phyloP scores from a whole-genome alignment of 1,139 yeast genomes.

The Geotrichum histeridarum region DNA sequence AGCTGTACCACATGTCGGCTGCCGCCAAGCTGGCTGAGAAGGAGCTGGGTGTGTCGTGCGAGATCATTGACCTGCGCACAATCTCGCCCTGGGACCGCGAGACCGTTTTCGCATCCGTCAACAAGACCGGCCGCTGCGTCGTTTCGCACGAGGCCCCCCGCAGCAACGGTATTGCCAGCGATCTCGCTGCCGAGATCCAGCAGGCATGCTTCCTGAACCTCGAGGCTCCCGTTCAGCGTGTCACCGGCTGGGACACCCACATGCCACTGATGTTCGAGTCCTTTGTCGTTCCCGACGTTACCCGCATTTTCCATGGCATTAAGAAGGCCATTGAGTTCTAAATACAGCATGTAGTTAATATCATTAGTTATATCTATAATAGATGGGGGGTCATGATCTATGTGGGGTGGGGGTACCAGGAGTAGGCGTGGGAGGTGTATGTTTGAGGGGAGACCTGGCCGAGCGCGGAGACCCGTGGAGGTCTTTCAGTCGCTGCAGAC shows the following conservation, averaged over 20 bases:
- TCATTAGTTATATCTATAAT: too few species aligned
- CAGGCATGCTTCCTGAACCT: slow-evolving; percentile 33
- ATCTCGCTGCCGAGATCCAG: slow-evolving; percentile 37
- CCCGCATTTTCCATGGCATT: slow-evolving; percentile 35
- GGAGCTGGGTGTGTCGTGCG: slow-evolving; percentile 34
- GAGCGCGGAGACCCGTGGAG: neutral
- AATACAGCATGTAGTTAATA: neutral
- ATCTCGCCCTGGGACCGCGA: slow-evolving; percentile 38
- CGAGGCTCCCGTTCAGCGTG: slow-evolving; percentile 37
- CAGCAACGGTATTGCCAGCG: slow-evolving; percentile 36
- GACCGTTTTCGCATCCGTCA: slow-evolving; percentile 34
- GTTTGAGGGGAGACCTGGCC: neutral
- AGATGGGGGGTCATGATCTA: too few species aligned
- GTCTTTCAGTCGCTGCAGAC: neutral
- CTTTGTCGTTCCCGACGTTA: slow-evolving; percentile 37
- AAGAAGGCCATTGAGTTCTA: slow-evolving; percentile 32
- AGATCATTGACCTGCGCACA: slow-evolving; percentile 37
- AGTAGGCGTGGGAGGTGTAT: neutral
- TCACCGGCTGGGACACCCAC: slow-evolving; percentile 39
- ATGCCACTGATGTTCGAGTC: slow-evolving; percentile 35
- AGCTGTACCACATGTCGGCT: slow-evolving; percentile 32
- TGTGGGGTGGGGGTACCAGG: neutral
- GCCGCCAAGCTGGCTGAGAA: slow-evolving; percentile 35
- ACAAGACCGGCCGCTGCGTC: slow-evolving; percentile 36
- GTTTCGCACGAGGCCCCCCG: slow-evolving; percentile 37